Evolutionary conservation across 495 filamentous ascomycete genomes (phyloP), one percentile per base, ranked within the genome.

Genomic region (Hypoxylon subgilvum): DNA sequence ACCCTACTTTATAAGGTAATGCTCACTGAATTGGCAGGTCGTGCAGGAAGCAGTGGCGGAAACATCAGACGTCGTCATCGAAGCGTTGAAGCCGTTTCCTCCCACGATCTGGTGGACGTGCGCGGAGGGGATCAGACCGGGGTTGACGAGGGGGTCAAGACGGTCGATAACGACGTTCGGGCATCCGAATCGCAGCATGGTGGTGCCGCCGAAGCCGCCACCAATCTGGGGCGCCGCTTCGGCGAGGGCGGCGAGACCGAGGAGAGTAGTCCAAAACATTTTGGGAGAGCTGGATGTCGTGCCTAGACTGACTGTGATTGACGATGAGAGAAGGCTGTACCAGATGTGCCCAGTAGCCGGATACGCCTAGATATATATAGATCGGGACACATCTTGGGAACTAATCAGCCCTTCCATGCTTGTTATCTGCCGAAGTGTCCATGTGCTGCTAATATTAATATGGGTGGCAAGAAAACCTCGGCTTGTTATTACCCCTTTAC

Each of bases 141-240:
- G 73, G 64, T 76, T 74, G 38, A 74, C 73, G 18, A 76, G 68
- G 5, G 74, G 74, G 66, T 78, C 75, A 41, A 76, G 59, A 0
- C 75, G 67, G 66, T 78, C 75, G 19, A 78, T 75, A 56, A 73
- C 70, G 1, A 78, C 65, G 32, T 78, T 69, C 12, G 69, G 31
- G 64, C 77, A 79, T 12, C 73, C 75, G 63, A 79, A 79, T 7
- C 77, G 75, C 38, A 79, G 57, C 76, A 78, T 77, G 43, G 72
- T 76, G n/a, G 64, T 31, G 34, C 69, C 63, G 34, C 69, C 61
- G 41, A 59, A 49, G 31, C 55, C 58, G 13, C 70, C 66, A 12
- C 69, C 69, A 19, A 69, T 68, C 61, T 73, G 67, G 38, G 75
- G 75, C 7, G 67, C 66, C 50, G 74, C 74, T 46, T 72, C 67